Evolutionary conservation across 345 rosid genomes (phyloP).

Genomic region (Reutealis trisperma): DNA sequence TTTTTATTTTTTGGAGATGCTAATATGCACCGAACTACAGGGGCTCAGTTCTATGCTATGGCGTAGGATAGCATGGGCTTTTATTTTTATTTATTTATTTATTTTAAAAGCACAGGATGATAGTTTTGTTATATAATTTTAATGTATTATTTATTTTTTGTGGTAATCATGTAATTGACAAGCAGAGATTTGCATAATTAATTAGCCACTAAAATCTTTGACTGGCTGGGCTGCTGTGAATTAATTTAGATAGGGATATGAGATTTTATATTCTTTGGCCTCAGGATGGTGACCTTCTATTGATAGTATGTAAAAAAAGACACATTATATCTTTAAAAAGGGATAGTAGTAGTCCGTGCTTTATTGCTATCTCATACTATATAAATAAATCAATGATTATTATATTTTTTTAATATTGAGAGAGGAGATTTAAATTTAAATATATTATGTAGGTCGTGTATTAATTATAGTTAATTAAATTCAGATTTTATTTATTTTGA

Average conservation of each 20-base stretch:
- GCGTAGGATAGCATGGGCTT: not conserved
- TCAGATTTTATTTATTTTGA: too few species aligned
- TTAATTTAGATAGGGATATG: slow-evolving; percentile 3
- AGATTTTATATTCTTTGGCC: slow-evolving; percentile 7
- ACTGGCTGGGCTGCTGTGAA: not conserved
- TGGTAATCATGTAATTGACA: not conserved
- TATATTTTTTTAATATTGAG: too few species aligned
- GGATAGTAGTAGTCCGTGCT: too few species aligned
- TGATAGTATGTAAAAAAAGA: too few species aligned
- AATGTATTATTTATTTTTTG: not conserved
- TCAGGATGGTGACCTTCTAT: slow-evolving; percentile 4
- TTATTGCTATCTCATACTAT: too few species aligned
- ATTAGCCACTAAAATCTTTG: not conserved
- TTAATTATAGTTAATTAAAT: too few species aligned
- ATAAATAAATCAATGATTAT: too few species aligned
- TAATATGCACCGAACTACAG: not conserved
- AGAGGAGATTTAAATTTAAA: too few species aligned
- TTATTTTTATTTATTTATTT: not conserved
- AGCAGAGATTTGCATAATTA: not conserved
- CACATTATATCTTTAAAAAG: too few species aligned
- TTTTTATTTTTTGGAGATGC: not conserved
- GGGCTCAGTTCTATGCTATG: not conserved
- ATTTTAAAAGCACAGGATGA: not conserved
- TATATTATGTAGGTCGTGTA: too few species aligned
- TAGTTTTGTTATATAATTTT: not conserved